Base-by-base conservation (phyloP, 2,329 filamentous ascomycete genomes). In the Colletotrichum gigasporum region DNA sequence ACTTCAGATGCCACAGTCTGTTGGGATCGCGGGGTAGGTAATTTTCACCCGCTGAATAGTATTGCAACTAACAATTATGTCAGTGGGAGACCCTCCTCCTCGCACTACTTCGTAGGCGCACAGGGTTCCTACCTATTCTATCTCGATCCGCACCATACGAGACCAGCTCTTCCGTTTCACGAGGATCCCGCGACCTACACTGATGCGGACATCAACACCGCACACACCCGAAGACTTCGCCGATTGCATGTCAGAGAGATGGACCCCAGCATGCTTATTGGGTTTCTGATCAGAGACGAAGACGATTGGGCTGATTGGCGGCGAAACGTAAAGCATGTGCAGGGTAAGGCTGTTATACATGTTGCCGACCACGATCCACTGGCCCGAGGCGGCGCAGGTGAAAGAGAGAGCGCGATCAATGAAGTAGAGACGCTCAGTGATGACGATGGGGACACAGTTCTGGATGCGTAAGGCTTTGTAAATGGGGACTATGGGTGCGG, bases 261-360 rank as follows among this genome's bases (percentile, higher is more conserved):
- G 92, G 96, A 99, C 72, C 96, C 96, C 0, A 97, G 94, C 73
- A 99, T 99, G 96, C 81, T 99, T 41, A 92, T 99, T 68, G 95
- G 93, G 4, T 98, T 98, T 72, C 80, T 99, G 34, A 94, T 99
- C 66, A 87, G 85, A 39, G 88, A 92, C 62, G 90, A 95, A 70
- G 85, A 90, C 42, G 96, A 99, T 69, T 98, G 95, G 91, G 80
- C 85, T 37, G 85, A 88, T 55, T 98, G 94, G 94, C 91, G 92
- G 72, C 82, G 86, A 63, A 86, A 88, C n/a, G 85, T 97, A 2
- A 88, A 88, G 69, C 87, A 91, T 69, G 88, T 91, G 8, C 88
- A 92, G 70, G 92, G 92, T 20, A 97, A 97, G 76, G 84, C 89
- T 6, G 92, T 99, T 54, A 91, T 98, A 50, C 92, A 95, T 70